A percentile compares a stretch with the other conserved stretches of the same genome.
These are phyloP conservation scores for Serendipita sp. DNA, from an alignment of 768 basidiomycete species.

Conservation along the genomic window DNA sequence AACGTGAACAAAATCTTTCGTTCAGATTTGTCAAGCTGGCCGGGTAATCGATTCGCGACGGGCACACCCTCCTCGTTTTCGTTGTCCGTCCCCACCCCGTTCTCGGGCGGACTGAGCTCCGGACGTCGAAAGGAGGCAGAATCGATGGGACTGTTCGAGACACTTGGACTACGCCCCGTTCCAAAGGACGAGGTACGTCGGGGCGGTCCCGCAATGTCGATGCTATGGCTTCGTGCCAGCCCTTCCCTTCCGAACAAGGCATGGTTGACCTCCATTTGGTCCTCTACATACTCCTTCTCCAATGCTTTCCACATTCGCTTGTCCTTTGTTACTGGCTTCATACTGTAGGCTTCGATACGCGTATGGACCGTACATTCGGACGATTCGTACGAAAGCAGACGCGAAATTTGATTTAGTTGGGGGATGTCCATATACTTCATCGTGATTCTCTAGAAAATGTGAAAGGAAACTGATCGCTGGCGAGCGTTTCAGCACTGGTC, in stretches of 20 bases:
- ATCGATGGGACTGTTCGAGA: conserved; percentile 1
- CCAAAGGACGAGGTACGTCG: not conserved
- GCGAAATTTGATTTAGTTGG: conserved; percentile 59
- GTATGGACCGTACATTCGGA: conserved; percentile 81
- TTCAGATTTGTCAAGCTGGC: conserved; percentile 16
- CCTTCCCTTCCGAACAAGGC: not conserved
- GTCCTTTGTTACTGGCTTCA: conserved; percentile 95
- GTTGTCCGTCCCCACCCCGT: not conserved
- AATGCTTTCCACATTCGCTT: conserved; percentile 89
- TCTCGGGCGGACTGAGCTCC: not conserved
- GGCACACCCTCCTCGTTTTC: conserved; percentile 32
- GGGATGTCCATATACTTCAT: conserved; percentile 90
- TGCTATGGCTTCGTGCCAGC: not conserved
- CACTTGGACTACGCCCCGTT: not conserved
- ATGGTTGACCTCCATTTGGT: conserved; percentile 17
- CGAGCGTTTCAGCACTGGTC: not conserved
- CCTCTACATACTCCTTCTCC: conserved; percentile 73
- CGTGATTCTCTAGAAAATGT: conserved; percentile 9
- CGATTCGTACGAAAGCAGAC: conserved; percentile 70
- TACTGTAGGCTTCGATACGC: conserved; percentile 90
- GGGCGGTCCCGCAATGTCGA: not conserved
- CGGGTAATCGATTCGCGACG: not conserved
- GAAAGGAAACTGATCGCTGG: not conserved
- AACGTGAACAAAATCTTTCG: conserved; percentile 91
- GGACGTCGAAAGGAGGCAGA: not conserved